These are phyloP conservation scores for Claviceps digitariae DNA, from an alignment of 2,329 filamentous ascomycete species.

Conservation along the genomic window DNA sequence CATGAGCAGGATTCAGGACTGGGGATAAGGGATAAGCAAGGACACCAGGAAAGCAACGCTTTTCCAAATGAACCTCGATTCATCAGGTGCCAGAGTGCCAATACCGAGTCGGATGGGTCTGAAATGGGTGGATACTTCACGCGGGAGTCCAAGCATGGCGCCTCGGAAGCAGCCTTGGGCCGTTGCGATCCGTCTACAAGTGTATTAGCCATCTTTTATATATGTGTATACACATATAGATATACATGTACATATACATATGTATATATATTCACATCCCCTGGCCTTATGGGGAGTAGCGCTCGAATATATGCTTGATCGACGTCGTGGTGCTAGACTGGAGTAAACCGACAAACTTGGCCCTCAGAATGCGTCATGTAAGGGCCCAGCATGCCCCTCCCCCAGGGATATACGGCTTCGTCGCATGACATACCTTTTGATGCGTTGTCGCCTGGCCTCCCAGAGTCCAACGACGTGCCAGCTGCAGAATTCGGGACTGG, in stretches of 20 bases:
- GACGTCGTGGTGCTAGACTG: background rate
- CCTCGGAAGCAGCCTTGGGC: conserved; percentile 12
- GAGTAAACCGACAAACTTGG: background rate
- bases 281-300: conserved; percentile 6
- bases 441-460: background rate
- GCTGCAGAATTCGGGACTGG: conserved; percentile 3
- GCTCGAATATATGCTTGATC: background rate
- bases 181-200: background rate
- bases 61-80: background rate
- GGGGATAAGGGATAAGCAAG: background rate
- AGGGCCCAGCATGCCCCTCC: background rate
- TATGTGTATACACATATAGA: too few relatives aligned
- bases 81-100: background rate
- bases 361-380: background rate
- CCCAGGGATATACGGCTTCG: background rate
- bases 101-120: conserved; percentile 2
- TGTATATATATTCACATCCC: too few relatives aligned
- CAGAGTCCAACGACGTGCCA: conserved; percentile 1
- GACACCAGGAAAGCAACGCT: background rate
- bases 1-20: background rate
- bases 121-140: conserved; percentile 9
- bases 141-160: conserved; percentile 12
- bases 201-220: conserved; percentile 3
- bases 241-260: too few relatives aligned
- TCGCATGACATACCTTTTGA: background rate